Base-by-base conservation (phyloP, 208 protist genomes). In the Lotmaria passim region DNA sequence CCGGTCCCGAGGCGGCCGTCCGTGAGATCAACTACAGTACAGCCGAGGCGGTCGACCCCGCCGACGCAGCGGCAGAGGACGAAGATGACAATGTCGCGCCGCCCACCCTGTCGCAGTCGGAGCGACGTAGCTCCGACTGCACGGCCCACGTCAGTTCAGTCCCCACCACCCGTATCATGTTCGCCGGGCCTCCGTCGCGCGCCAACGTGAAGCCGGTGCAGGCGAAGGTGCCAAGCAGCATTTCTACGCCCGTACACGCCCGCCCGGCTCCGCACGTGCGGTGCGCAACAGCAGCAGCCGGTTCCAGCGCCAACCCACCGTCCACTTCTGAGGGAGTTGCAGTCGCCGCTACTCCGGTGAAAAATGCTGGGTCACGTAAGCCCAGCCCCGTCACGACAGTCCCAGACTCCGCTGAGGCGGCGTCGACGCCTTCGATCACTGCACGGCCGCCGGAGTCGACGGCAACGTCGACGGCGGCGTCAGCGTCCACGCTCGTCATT, bases 1-100 rank as follows among this genome's bases (percentile, higher is more conserved):
- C 41, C 19, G 81, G 81, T 14, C 46, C 75, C 0, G 57, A 55
- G 19, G 34, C 65, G 14, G 52, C 61, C 4, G 14, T 86, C 14
- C 17, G 24, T 0, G 57, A 61, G 17, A 76, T 85, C 30, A 62
- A 85, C 62, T 85, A 68, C 60, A 28, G 21, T 5, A 24, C 58
- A 0, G 57, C 74, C 1, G 80, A 85, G 39, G 69, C 43, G 3
- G 46, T 52, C 7, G 51, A 53, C 38, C 21, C 41, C 30, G 23
- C 39, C 38, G 59, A 2, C 44, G 58, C 12, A 58, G 72, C 60
- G 11, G 55, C 33, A 43, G 56, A 72, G 23, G 53, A 51, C 7
- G 24, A 73, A 15, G 79, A 85, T 17, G 66, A 73, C 21, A 30
- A 1, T 15, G 14, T 12, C 44, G 23, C 10, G 14, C 17, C 47